A percentile compares a stretch with the other conserved stretches of the same genome.
phyloP scores from a whole-genome alignment of 2,329 filamentous ascomycete species.

The Microdochium paspali region DNA sequence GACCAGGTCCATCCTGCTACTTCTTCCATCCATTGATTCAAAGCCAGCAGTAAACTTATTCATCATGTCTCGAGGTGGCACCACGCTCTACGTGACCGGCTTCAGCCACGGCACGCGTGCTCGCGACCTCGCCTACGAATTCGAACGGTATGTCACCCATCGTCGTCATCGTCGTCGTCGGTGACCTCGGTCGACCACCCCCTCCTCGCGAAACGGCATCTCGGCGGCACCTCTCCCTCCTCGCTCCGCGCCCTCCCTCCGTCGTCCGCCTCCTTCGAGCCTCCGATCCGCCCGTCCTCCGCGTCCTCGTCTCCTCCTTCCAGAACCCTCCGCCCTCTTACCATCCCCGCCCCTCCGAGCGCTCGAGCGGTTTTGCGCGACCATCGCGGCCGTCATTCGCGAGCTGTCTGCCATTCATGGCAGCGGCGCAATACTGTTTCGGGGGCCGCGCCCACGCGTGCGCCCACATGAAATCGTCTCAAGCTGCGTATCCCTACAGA shows the following conservation, averaged over 20 bases:
- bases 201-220: slow-evolving; percentile 34
- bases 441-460: neutral
- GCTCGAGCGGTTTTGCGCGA: neutral
- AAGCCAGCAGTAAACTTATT: slow-evolving; percentile 2
- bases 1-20: neutral
- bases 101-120: slow-evolving; percentile 98
- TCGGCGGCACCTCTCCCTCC: slow-evolving; percentile 24
- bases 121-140: slow-evolving; percentile 99
- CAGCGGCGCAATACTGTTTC: neutral
- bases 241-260: slow-evolving; percentile 20
- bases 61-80: slow-evolving; percentile 81
- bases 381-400: neutral
- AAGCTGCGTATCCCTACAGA: neutral
- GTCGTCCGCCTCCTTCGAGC: slow-evolving; percentile 10
- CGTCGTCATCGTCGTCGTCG: slow-evolving; percentile 39
- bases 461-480: neutral
- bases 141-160: slow-evolving; percentile 94
- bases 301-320: slow-evolving; percentile 3
- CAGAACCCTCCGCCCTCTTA: slow-evolving; percentile 8
- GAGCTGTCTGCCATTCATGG: neutral
- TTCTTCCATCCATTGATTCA: neutral
- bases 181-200: slow-evolving; percentile 30
- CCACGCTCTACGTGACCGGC: slow-evolving; percentile 96
- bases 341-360: slow-evolving; percentile 1
- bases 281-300: slow-evolving; percentile 10